Percentiles rank a stretch among this genome's conserved stretches.
phyloP scores from a whole-genome alignment of 441 rosid genomes.

The Kokia cookei region DNA sequence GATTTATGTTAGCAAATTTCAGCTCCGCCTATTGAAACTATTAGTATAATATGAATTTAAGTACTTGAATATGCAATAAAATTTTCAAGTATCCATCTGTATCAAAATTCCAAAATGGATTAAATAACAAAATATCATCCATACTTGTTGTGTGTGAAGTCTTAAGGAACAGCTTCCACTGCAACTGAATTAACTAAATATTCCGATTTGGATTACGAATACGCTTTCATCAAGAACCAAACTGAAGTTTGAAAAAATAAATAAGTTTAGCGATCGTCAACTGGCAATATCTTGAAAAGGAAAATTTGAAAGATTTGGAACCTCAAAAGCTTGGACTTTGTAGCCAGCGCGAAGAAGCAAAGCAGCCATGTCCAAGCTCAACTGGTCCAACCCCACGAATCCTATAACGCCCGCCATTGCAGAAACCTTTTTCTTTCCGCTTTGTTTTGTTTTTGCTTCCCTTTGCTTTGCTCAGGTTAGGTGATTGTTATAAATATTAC shows the following conservation, averaged over 20 bases:
- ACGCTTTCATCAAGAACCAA: not conserved
- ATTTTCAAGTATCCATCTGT: not conserved
- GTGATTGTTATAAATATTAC: not conserved
- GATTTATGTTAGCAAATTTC: not conserved
- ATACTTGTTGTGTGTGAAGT: not conserved
- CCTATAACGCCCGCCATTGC: slow-evolving; percentile 43
- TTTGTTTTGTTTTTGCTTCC: not conserved
- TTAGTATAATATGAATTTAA: not conserved
- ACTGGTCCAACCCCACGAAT: slow-evolving; percentile 63
- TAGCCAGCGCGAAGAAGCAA: slow-evolving; percentile 55
- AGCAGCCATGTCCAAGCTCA: slow-evolving; percentile 70
- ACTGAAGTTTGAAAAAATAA: not conserved
- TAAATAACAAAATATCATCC: not conserved
- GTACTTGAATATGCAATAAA: not conserved
- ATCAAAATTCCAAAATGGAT: not conserved
- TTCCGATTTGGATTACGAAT: not conserved
- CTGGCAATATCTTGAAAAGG: not conserved
- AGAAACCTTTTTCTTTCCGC: not conserved
- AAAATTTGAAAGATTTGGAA: slow-evolving; percentile 2
- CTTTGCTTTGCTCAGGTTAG: not conserved
- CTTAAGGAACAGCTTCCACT: not conserved
- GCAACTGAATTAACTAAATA: not conserved
- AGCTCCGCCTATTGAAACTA: not conserved
- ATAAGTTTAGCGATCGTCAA: not conserved
- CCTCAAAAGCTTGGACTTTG: slow-evolving; percentile 67